phyloP scores from a whole-genome alignment of 208 protist species.

The Leishmania guyanensis region DNA sequence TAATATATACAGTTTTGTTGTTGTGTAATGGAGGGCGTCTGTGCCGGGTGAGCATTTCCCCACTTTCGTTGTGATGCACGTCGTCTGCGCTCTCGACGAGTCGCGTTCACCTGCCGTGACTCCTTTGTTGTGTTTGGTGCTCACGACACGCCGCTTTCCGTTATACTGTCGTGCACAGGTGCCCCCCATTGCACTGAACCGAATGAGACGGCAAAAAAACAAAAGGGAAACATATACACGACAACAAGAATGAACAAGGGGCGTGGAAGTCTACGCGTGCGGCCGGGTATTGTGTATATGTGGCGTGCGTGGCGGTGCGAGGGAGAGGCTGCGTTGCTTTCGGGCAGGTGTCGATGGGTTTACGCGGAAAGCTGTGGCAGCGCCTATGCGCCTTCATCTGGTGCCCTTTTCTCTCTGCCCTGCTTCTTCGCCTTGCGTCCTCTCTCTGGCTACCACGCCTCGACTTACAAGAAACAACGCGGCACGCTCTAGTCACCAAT shows the following conservation, averaged over 20 bases:
- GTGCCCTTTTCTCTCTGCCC: neutral
- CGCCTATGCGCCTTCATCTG: neutral
- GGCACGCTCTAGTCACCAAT: neutral
- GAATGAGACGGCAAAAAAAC: neutral
- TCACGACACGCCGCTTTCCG: neutral
- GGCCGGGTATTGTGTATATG: neutral
- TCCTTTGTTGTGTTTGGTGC: neutral
- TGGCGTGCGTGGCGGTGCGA: neutral
- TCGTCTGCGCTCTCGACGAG: neutral
- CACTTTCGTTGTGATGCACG: neutral
- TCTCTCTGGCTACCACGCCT: neutral
- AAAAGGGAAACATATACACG: neutral
- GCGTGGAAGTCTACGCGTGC: neutral
- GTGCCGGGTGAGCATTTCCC: neutral
- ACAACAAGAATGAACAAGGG: neutral
- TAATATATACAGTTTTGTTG: too few relatives aligned
- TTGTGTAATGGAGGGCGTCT: too few relatives aligned
- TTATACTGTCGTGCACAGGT: neutral
- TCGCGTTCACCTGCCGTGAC: neutral
- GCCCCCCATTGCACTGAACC: too few relatives aligned
- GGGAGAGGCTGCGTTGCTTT: neutral
- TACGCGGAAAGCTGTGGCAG: neutral
- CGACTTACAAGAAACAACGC: neutral
- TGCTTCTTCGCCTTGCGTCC: neutral
- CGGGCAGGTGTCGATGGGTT: neutral